A percentile compares a stretch with the other conserved stretches of the same genome.
These are phyloP conservation scores for Diaporthe citriasiana DNA, from an alignment of 2,329 filamentous ascomycete species.

Conservation along the genomic window DNA sequence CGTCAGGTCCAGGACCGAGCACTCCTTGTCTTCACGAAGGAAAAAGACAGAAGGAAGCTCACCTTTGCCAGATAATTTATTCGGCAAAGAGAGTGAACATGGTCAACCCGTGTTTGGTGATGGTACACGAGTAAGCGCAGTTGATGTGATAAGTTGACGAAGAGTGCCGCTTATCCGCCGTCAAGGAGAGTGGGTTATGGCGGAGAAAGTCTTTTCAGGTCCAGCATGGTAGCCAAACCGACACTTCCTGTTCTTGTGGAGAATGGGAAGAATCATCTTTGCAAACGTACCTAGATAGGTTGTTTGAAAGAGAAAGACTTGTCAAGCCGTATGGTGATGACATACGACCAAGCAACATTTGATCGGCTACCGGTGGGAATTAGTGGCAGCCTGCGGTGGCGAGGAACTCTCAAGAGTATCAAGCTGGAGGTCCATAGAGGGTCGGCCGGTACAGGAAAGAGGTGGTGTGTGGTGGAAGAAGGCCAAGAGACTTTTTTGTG, in stretches of 20 bases:
- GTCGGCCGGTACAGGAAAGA: neutral
- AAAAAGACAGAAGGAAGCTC: neutral
- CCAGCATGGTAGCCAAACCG: neutral
- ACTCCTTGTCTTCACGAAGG: neutral
- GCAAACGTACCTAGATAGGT: neutral
- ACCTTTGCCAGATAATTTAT: neutral
- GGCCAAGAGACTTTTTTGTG: too few species aligned
- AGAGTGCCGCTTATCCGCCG: neutral
- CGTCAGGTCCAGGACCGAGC: neutral
- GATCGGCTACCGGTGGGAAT: neutral
- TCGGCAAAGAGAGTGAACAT: neutral
- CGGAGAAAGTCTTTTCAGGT: neutral
- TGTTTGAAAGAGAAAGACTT: slow-evolving; percentile 2
- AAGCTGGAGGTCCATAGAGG: neutral
- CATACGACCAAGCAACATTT: neutral
- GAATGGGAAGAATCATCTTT: slow-evolving; percentile 7
- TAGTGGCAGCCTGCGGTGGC: neutral
- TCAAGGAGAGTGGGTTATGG: neutral
- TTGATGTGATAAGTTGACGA: neutral
- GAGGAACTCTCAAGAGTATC: neutral
- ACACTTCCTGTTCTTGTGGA: neutral
- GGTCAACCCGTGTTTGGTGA: neutral
- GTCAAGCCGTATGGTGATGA: slow-evolving; percentile 4
- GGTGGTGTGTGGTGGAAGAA: neutral
- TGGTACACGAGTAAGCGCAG: neutral